Conservation (phyloP, 352 stramenopile species). For the Globisporangium cederbergense region DNA sequence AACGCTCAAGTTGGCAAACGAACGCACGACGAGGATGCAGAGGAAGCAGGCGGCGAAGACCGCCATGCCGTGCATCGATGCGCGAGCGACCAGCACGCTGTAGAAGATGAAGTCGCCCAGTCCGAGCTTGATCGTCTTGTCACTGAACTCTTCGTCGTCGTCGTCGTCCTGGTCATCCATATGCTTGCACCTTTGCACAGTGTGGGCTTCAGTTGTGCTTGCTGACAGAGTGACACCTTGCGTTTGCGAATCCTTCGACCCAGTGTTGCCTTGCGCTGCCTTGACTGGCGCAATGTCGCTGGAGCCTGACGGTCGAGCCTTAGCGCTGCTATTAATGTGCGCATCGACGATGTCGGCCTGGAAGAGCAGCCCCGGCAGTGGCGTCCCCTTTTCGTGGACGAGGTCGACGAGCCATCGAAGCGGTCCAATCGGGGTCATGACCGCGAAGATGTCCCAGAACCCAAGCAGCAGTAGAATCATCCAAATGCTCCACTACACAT, state of each 20-base stretch:
- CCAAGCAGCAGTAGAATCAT: slow-evolving; percentile 90
- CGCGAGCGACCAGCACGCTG: slow-evolving; percentile 93
- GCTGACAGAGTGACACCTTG: neutral
- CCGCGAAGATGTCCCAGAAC: slow-evolving; percentile 97
- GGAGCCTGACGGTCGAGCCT: neutral
- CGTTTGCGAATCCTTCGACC: neutral
- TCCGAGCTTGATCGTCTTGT: slow-evolving; percentile 87
- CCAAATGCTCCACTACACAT: slow-evolving; percentile 72
- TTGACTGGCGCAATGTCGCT: neutral
- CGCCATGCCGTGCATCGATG: slow-evolving; percentile 90
- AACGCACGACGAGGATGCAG: slow-evolving; percentile 84
- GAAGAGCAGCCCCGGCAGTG: slow-evolving; percentile 93
- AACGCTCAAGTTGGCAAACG: no score
- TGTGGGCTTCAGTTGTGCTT: neutral
- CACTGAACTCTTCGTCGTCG: slow-evolving; percentile 23
- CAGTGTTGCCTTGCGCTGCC: neutral
- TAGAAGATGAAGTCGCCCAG: slow-evolving; percentile 99
- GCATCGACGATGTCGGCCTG: slow-evolving; percentile 78
- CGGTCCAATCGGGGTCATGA: slow-evolving; percentile 94
- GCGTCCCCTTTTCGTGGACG: slow-evolving; percentile 85
- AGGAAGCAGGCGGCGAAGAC: slow-evolving; percentile 92
- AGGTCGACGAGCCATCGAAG: slow-evolving; percentile 92
- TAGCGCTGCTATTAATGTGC: slow-evolving; percentile 21
- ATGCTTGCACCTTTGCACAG: neutral
- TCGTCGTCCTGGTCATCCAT: slow-evolving; percentile 5